Conservation (phyloP, 2,329 filamentous ascomycete species). For the Aspergillus uvarum region DNA sequence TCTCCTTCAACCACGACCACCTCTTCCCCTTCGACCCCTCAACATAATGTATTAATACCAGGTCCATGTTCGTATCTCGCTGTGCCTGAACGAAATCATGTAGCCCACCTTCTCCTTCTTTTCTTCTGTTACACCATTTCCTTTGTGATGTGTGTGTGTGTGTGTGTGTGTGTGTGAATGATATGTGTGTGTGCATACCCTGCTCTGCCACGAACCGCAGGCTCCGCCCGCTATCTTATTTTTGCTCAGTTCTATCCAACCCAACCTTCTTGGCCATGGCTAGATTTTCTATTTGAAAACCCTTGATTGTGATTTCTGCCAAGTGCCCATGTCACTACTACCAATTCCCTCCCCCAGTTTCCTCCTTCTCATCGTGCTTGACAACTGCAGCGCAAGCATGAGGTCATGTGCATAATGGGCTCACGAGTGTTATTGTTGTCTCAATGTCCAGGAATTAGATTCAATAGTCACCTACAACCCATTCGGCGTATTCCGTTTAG, state of each 20-base stretch:
- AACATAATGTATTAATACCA: slow-evolving; percentile 36
- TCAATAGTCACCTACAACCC: too few species aligned
- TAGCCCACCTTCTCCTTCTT: slow-evolving; percentile 19
- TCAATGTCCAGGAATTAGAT: too few species aligned
- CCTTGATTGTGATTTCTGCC: not conserved
- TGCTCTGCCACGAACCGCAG: not conserved
- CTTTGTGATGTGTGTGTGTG: too few species aligned
- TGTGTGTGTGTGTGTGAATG: not conserved
- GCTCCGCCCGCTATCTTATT: not conserved
- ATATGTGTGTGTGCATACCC: not conserved
- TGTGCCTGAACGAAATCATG: slow-evolving; percentile 20
- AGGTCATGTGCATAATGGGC: too few species aligned
- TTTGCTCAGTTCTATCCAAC: not conserved
- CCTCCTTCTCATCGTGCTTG: too few species aligned
- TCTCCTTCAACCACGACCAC: not conserved
- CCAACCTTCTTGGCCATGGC: not conserved
- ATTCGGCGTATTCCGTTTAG: too few species aligned
- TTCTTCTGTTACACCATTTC: slow-evolving; percentile 7
- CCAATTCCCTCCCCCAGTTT: too few species aligned
- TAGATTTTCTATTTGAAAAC: slow-evolving; percentile 5
- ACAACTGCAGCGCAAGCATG: too few species aligned
- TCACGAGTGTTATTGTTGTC: too few species aligned
- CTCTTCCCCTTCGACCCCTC: not conserved
- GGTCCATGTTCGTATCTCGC: slow-evolving; percentile 15
- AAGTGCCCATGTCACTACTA: too few species aligned